Evolutionary conservation across 495 filamentous ascomycete genomes (phyloP), one percentile per base, ranked within the genome.

Genomic region (Podospora comata): DNA sequence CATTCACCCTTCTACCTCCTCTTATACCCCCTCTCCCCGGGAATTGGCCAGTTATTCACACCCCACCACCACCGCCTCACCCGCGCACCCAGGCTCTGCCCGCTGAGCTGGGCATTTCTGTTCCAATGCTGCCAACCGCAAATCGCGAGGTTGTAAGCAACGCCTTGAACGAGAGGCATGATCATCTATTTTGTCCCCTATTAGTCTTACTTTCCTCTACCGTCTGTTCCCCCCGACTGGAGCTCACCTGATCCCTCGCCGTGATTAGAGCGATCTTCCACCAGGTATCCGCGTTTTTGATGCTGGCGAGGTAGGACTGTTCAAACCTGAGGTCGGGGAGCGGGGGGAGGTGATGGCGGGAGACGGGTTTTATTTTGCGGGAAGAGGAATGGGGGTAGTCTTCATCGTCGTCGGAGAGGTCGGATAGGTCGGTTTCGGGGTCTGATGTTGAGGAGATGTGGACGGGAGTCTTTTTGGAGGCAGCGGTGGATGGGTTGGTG

Each of bases 281-380:
- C 88, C 86, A 92, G 28, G 86, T 88, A 67, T 95, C 85, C 23
- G 92, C 92, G 62, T 85, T 82, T 70, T 87, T 86, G 65, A 99
- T 87, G 76, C 92, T 94, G 60, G 89, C 89, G 55, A 99, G 83
- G 75, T 98, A 98, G 80, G 93, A 96, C 85, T 99, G 95, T 82
- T 99, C 95, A 78, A 98, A 98, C 62, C 95, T 85, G 71, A 99
- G 80, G 79, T 99, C 95, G 1, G 95, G 95, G 73, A 99, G 79
- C 0, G 96, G 94, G 63, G 92, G 92, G 67, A 97, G 86, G 74
- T 68, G 67, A 6, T 70, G 64, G 16, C 74, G 80, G n/a, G 87
- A 82, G 15, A 84, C 79, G 30, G 79, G 61, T n/a, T 32, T 64
- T 2, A 87, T 84, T 62, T 79, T 81, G 56, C 87, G 83, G 65